Conservation (phyloP, 2,329 filamentous ascomycete species). For the Xylaria sp. region DNA sequence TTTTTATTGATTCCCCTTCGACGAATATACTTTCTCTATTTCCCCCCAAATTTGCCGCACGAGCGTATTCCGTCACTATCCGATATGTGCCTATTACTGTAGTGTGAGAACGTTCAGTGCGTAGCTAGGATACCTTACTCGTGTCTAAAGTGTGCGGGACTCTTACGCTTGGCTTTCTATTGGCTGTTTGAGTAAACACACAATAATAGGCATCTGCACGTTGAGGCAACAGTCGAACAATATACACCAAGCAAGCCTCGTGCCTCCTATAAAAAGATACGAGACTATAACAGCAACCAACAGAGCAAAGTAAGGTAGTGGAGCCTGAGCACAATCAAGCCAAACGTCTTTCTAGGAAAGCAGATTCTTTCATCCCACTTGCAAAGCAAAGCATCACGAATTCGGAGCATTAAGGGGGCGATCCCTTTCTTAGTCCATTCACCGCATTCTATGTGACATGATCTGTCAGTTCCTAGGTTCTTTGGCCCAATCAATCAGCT, state of each 20-base stretch:
- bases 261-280: not conserved
- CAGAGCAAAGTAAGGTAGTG: not conserved
- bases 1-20: constrained; percentile 15
- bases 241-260: too few relatives aligned
- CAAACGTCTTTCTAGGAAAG: not conserved
- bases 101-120: too few relatives aligned
- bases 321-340: not conserved
- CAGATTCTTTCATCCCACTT: not conserved
- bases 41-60: not conserved
- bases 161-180: too few relatives aligned
- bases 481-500: not conserved
- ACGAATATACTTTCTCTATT: constrained; percentile 19
- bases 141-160: too few relatives aligned
- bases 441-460: not conserved
- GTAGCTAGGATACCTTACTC: too few relatives aligned
- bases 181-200: too few relatives aligned
- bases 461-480: too few relatives aligned
- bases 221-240: too few relatives aligned
- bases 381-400: not conserved
- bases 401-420: not conserved
- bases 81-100: too few relatives aligned
- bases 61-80: too few relatives aligned
- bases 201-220: too few relatives aligned
- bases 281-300: not conserved
- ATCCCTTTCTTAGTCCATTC: not conserved